These are phyloP conservation scores for Huntiella bhutanensis DNA, from an alignment of 2,329 filamentous ascomycete genomes.

Conservation along the genomic window DNA sequence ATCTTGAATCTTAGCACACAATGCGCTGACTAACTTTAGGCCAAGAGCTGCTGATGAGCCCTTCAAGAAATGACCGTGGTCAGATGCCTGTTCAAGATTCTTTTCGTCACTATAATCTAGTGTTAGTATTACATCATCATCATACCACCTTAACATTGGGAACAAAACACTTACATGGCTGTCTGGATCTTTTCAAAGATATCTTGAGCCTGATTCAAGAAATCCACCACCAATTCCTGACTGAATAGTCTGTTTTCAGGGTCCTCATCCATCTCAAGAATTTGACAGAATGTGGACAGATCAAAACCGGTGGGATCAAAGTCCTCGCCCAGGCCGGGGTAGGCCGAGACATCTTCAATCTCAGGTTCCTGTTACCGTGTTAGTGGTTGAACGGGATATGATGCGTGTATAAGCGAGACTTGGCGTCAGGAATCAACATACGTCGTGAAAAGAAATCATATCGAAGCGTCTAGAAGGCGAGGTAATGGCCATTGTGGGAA, in stretches of 20 bases:
- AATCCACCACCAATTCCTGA: constrained; percentile 70
- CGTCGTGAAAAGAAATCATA: background rate
- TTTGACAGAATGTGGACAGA: constrained; percentile 68
- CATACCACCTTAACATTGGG: background rate
- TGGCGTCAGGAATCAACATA: background rate
- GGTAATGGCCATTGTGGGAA: too few species aligned
- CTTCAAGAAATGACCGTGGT: constrained; percentile 88
- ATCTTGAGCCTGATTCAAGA: constrained; percentile 75
- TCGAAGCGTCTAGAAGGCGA: background rate
- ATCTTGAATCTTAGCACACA: constrained; percentile 92
- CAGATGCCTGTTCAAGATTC: constrained; percentile 57
- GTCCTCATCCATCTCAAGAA: constrained; percentile 95
- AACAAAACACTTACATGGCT: constrained; percentile 46
- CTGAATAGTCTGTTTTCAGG: constrained; percentile 75
- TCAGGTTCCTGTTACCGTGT: too few species aligned
- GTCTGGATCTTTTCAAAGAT: constrained; percentile 75
- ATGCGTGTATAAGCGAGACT: constrained; percentile 1
- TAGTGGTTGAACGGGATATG: background rate
- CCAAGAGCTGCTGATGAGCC: constrained; percentile 91
- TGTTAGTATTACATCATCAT: too few species aligned
- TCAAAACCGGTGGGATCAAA: constrained; percentile 39
- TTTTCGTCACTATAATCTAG: constrained; percentile 34
- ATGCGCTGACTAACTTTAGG: constrained; percentile 74
- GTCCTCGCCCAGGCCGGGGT: constrained; percentile 45
- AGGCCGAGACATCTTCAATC: constrained; percentile 25